A percentile compares a stretch with the other conserved stretches of the same genome.
Evolutionary conservation across 163 green algal species (phyloP).

Genomic region (Prototheca wickerhamii): DNA sequence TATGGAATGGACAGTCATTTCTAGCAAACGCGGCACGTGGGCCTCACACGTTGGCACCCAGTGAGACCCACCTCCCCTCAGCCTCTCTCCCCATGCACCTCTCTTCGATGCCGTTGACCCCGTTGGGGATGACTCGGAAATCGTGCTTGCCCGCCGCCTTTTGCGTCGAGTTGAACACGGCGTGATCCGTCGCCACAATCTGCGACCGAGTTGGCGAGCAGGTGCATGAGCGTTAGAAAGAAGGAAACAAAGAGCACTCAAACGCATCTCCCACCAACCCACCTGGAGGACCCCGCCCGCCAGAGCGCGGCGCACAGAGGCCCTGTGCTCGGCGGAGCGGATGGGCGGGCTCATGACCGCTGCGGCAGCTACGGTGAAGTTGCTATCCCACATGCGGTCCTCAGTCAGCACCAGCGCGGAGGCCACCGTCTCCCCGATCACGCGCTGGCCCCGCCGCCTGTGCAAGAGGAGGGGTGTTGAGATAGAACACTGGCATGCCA

Average conservation of each 20-base stretch:
- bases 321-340: constrained; percentile 38
- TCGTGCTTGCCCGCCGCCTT: constrained; percentile 66
- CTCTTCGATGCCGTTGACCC: constrained; percentile 91
- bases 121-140: constrained; percentile 90
- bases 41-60: constrained; percentile 53
- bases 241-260: too few species aligned
- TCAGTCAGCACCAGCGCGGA: constrained; percentile 71
- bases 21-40: constrained; percentile 7
- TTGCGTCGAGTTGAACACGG: constrained; percentile 82
- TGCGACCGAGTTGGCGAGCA: too few species aligned
- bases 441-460: constrained; percentile 32
- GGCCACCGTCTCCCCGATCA: constrained; percentile 72
- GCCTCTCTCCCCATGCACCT: constrained; percentile 27
- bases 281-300: constrained; percentile 55
- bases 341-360: constrained; percentile 94
- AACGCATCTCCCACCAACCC: not conserved
- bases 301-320: constrained; percentile 42
- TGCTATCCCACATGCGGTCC: constrained; percentile 40
- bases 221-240: too few species aligned
- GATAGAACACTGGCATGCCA: too few species aligned
- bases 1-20: not conserved
- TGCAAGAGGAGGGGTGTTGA: too few species aligned
- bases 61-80: constrained; percentile 38
- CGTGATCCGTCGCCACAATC: constrained; percentile 90
- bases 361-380: constrained; percentile 49